A percentile compares a stretch with the other conserved stretches of the same genome.
phyloP scores from a whole-genome alignment of 805 yeast species.

The Pichia thaimueangensis region DNA sequence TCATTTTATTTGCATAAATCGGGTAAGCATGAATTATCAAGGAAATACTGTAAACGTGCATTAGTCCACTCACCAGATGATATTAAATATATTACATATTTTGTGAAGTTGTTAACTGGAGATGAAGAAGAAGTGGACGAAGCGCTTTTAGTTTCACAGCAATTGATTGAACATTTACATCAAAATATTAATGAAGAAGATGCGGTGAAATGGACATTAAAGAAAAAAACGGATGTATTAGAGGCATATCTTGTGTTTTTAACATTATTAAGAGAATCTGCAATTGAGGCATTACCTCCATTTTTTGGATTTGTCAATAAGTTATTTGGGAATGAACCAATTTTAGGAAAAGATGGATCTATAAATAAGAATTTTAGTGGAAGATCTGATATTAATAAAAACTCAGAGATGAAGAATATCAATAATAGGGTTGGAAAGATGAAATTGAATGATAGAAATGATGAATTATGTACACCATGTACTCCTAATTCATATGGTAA shows the following conservation, averaged over 20 bases:
- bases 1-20: constrained; percentile 42
- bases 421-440: neutral
- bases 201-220: constrained; percentile 14
- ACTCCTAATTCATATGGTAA: constrained; percentile 2
- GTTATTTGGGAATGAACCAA: constrained; percentile 16
- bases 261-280: constrained; percentile 55
- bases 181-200: constrained; percentile 32
- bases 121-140: constrained; percentile 40
- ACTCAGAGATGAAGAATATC: neutral
- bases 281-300: constrained; percentile 43
- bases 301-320: constrained; percentile 53
- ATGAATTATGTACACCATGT: constrained; percentile 12
- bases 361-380: neutral
- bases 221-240: constrained; percentile 43
- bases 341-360: neutral
- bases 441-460: neutral
- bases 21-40: constrained; percentile 37
- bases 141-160: constrained; percentile 41
- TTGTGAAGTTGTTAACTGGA: constrained; percentile 57
- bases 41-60: constrained; percentile 39
- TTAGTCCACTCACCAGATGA: constrained; percentile 48
- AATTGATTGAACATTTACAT: constrained; percentile 40
- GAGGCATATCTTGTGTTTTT: constrained; percentile 73
- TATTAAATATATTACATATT: constrained; percentile 59
- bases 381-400: neutral